Base-by-base conservation (phyloP, 306 rosid species). In the Phaseolus lunatus region DNA sequence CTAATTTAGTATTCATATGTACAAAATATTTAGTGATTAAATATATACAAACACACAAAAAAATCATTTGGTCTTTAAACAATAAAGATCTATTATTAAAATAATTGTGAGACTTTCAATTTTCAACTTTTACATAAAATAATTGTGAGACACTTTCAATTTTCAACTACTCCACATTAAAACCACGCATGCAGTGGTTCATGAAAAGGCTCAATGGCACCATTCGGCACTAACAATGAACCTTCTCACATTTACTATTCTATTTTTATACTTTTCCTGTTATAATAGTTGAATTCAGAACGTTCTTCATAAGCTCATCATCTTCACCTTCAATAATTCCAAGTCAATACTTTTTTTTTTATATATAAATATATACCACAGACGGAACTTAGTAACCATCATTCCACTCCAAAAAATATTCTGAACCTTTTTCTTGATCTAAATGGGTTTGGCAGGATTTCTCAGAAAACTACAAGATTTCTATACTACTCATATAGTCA, bases 381-480 rank as follows among this genome's bases (percentile, higher is more conserved):
- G 19, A 16, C 39, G 18, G 14, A 24, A 5, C 37, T 26, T 58
- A 13, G 18, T 14, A 19, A 58, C 5, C 14, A 7, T 5, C 4
- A 9, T 19, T 52, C 33, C 35, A 26, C 11, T 58, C 39, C 8
- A 8, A 27, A 27, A 58, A 2, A 13, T 27, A 11, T 5, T 26
- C 9, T 59, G 20, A 14, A 15, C 5, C 67, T 22, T 54, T n/a
- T 20, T 2, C 8, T 27, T 12, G 5, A 62, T 16, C 67, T 6
- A 29, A 62, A 62, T 62, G 67, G 22, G 23, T 31, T 31, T 29
- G 43, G 24, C 44, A 62, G 23, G 14, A 62, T 62, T n/a, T 33
- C 68, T 33, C 1, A 62, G 45, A 33, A 62, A 62, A 8, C 68
- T 62, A 24, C 68, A 62, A 62, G 68, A 33, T 31, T 8, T 62